Base-by-base conservation (phyloP, 768 basidiomycete species). In the Russula abietina region DNA sequence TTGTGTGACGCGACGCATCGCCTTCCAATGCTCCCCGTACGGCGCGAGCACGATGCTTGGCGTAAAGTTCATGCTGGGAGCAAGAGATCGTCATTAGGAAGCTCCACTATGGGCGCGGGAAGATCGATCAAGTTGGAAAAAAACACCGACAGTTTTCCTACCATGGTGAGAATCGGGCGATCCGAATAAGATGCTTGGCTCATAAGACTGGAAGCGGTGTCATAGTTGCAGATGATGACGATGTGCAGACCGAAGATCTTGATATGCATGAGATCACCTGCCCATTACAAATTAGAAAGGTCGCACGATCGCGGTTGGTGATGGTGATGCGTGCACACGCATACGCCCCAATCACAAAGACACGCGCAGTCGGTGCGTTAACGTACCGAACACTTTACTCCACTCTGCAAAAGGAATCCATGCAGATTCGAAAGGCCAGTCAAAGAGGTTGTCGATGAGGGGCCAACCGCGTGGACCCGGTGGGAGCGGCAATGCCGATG, bases 391-490 rank as follows among this genome's bases (percentile, higher is more conserved):
- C 22, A 50, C 39, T 17, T 66, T 64, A 26, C 61, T 63, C 65
- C 65, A 66, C 48, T 59, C 57, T 58, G 62, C 61, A 43, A 66
- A 60, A 26, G 65, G 66, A 39, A 62, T 49, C 61, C 65, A 68
- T 12, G 55, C 57, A 0, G 61, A 55, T 33, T 67, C 58, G 24
- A 55, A 60, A 2, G 55, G 56, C 61, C 66, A 59, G 48, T 67
- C 58, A 26, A 68, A 57, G 32, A 70, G 58, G 46, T 69, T 67
- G 4, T 51, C 58, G 45, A 65, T 61, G 43, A 69, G 39, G 2
- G 68, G 68, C 46, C 61, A 60, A 11, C 67, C 64, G 14, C 52
- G 55, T n/a, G 68, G 68, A n/a, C 68, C 67, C 19, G 68, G 68
- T 12, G 68, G 68, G 26, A 59, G 55, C 6, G 57, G 65, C 17